phyloP scores from a whole-genome alignment of 768 basidiomycete species.

The Naganishia onofrii region DNA sequence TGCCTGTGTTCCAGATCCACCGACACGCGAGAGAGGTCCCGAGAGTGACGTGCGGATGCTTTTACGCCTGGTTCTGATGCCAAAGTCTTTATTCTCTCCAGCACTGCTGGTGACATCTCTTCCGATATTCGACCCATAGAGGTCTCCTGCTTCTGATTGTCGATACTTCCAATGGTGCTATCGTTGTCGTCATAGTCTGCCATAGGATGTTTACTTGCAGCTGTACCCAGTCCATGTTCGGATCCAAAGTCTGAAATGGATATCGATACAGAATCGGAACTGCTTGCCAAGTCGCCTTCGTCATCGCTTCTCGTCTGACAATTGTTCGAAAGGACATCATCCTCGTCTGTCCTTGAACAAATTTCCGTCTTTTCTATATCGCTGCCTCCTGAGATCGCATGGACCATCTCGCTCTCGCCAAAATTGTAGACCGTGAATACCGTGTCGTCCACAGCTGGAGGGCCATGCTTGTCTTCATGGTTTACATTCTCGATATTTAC shows the following conservation, averaged over 20 bases:
- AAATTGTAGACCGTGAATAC: slow-evolving; percentile 24
- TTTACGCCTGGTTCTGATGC: slow-evolving; percentile 18
- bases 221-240: not conserved
- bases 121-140: not conserved
- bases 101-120: slow-evolving; percentile 11
- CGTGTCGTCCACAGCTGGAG: not conserved
- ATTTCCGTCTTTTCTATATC: not conserved
- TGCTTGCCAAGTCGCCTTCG: not conserved
- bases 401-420: not conserved
- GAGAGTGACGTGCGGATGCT: slow-evolving; percentile 24
- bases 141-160: not conserved
- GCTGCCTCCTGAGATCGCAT: not conserved
- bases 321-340: not conserved
- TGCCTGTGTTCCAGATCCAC: not conserved
- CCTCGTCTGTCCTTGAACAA: not conserved
- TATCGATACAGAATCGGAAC: slow-evolving; percentile 3
- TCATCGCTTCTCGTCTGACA: not conserved
- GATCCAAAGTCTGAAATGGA: not conserved
- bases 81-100: slow-evolving; percentile 25
- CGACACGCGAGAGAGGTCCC: slow-evolving; percentile 9
- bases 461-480: not conserved
- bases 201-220: not conserved
- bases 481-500: slow-evolving; percentile 59
- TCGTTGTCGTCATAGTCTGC: not conserved
- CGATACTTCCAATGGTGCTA: not conserved